phyloP scores from a whole-genome alignment of 768 basidiomycete genomes.

The Calocybe gangraenosa region DNA sequence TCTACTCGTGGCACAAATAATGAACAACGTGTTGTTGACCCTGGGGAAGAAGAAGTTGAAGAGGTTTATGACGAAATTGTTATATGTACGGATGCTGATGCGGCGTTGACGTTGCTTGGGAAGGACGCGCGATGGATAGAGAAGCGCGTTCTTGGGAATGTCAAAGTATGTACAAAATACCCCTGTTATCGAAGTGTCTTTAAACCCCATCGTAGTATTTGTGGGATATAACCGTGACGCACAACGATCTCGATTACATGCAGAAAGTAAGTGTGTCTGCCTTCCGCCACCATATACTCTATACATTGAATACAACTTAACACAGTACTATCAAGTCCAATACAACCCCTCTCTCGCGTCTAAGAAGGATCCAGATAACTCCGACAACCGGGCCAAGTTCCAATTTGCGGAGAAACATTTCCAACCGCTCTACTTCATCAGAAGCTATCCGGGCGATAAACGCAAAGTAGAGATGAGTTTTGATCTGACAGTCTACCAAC shows the following conservation, averaged over 20 bases:
- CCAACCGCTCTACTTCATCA: slow-evolving; percentile 42
- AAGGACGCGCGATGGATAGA: slow-evolving; percentile 25
- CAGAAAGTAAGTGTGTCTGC: slow-evolving; percentile 36
- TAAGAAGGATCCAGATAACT: slow-evolving; percentile 21
- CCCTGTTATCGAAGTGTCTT: not conserved
- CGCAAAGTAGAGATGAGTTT: slow-evolving; percentile 51
- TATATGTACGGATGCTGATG: slow-evolving; percentile 25
- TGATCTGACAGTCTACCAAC: slow-evolving; percentile 44
- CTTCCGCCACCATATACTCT: not conserved
- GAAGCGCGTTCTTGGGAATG: slow-evolving; percentile 25
- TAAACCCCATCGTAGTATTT: slow-evolving; percentile 23
- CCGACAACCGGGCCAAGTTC: slow-evolving; percentile 24
- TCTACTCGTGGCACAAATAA: slow-evolving; percentile 24
- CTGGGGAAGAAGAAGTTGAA: slow-evolving; percentile 21
- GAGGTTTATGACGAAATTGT: slow-evolving; percentile 25
- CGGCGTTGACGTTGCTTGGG: slow-evolving; percentile 21
- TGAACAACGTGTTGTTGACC: slow-evolving; percentile 21
- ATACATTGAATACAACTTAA: not conserved
- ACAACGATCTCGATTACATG: slow-evolving; percentile 43
- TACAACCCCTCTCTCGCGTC: slow-evolving; percentile 30
- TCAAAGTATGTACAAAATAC: slow-evolving; percentile 17
- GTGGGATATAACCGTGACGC: slow-evolving; percentile 48
- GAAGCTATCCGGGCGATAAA: slow-evolving; percentile 37
- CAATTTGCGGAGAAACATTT: slow-evolving; percentile 36
- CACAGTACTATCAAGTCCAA: slow-evolving; percentile 35